Conservation (phyloP, 371 early-diverging fungal genomes). For the Basidiobolus meristosporus region DNA sequence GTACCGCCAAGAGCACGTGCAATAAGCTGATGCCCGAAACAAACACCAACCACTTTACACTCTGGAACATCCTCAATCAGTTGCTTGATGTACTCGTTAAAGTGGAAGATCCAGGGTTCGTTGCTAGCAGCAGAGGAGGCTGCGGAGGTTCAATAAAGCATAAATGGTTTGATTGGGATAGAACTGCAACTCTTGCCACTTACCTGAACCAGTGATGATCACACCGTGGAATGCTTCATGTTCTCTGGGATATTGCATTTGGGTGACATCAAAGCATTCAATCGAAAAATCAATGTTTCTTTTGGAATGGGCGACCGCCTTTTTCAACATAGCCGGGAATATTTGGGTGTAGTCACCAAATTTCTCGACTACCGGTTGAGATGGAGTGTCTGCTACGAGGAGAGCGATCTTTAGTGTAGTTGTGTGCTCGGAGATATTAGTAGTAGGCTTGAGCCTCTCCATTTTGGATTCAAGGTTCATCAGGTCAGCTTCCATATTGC, state of each 20-base stretch:
- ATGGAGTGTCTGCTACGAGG: slow-evolving; percentile 1
- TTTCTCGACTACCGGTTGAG: not conserved
- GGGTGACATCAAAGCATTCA: slow-evolving; percentile 15
- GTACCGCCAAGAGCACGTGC: slow-evolving; percentile 35
- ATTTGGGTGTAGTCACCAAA: slow-evolving; percentile 2
- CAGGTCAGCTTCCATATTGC: too few relatives aligned
- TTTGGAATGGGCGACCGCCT: not conserved
- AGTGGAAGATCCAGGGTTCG: slow-evolving; percentile 30
- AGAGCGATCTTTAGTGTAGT: not conserved
- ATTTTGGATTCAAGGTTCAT: too few relatives aligned
- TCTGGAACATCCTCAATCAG: slow-evolving; percentile 9
- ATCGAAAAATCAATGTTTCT: slow-evolving; percentile 1
- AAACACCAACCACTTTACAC: slow-evolving; percentile 26
- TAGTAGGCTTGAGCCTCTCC: too few relatives aligned
- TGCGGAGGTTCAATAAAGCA: slow-evolving; percentile 1
- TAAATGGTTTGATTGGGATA: not conserved
- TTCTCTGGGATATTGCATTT: slow-evolving; percentile 15
- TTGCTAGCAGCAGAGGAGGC: slow-evolving; percentile 19
- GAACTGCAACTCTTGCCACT: not conserved
- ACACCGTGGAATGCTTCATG: slow-evolving; percentile 2
- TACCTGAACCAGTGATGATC: slow-evolving; percentile 7
- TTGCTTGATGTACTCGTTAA: slow-evolving; percentile 20
- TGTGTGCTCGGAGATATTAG: too few relatives aligned
- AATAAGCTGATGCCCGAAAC: slow-evolving; percentile 63
- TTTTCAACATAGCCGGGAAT: slow-evolving; percentile 3